phyloP scores from a whole-genome alignment of 371 early-diverging fungal genomes.

The Actinomucor elegans region DNA sequence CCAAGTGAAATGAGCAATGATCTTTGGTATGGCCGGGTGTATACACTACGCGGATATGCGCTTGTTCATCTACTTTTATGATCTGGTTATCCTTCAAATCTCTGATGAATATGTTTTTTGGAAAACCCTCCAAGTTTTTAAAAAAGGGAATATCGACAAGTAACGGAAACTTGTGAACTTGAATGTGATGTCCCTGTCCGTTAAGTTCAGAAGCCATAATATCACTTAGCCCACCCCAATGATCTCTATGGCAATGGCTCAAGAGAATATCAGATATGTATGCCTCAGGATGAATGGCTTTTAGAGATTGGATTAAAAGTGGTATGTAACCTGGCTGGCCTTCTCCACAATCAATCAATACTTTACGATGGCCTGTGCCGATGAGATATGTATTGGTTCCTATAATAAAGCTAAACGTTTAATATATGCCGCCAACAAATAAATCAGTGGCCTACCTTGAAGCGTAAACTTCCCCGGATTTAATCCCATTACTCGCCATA shows the following conservation, averaged over 20 bases:
- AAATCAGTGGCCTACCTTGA: conserved; percentile 56
- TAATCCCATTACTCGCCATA: conserved; percentile 66
- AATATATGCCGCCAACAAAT: too few relatives aligned
- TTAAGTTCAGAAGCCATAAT: conserved; percentile 37
- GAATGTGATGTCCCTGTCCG: conserved; percentile 12
- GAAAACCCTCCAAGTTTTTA: conserved; percentile 25
- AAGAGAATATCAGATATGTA: conserved; percentile 69
- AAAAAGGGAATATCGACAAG: not conserved
- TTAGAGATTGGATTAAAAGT: conserved; percentile 47
- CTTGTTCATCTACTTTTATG: conserved; percentile 53
- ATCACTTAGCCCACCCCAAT: conserved; percentile 69
- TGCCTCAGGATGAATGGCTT: conserved; percentile 19
- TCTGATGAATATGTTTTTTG: conserved; percentile 17
- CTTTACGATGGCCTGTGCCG: conserved; percentile 63
- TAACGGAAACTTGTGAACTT: conserved; percentile 32
- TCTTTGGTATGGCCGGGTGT: conserved; percentile 80
- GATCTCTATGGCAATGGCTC: conserved; percentile 83
- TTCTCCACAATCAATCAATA: conserved; percentile 79
- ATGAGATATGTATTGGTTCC: conserved; percentile 85
- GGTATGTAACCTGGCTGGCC: conserved; percentile 66
- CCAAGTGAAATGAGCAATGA: conserved; percentile 63
- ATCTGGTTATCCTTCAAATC: conserved; percentile 46
- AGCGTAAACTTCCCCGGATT: conserved; percentile 81
- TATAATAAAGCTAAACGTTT: too few relatives aligned
- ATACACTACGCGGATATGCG: conserved; percentile 42